Percentiles rank a stretch among this genome's conserved stretches.
phyloP scores from a whole-genome alignment of 2,329 filamentous ascomycete genomes.

The Fusarium transvaalense region DNA sequence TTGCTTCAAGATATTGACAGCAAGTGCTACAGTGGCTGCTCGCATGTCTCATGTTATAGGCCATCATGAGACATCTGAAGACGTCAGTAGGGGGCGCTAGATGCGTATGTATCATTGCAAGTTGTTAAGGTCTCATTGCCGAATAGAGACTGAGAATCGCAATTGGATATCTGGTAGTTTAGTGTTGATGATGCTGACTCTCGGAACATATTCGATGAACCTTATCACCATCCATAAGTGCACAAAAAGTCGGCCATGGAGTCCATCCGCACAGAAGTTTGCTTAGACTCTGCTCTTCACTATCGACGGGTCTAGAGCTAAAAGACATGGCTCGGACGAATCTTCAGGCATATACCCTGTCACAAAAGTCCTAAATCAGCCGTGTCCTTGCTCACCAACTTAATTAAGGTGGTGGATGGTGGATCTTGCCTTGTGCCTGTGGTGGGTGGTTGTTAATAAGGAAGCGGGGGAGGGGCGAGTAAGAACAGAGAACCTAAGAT shows the following conservation, averaged over 20 bases:
- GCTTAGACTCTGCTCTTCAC: background rate
- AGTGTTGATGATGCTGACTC: background rate
- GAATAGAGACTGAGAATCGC: background rate
- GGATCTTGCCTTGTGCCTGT: conserved; percentile 32
- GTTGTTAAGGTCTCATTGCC: background rate
- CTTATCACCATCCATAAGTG: background rate
- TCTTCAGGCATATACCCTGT: conserved; percentile 26
- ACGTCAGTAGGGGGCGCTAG: conserved; percentile 1
- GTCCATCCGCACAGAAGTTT: background rate
- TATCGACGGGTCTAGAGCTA: conserved; percentile 9
- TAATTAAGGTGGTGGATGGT: conserved; percentile 35
- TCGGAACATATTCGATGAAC: background rate
- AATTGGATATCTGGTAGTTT: background rate
- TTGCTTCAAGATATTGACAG: background rate
- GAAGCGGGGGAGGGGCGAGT: conserved; percentile 42
- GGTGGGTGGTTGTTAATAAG: conserved; percentile 32
- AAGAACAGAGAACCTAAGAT: conserved; percentile 28
- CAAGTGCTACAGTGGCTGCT: conserved; percentile 13
- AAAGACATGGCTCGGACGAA: conserved; percentile 1
- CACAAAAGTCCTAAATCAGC: conserved; percentile 28
- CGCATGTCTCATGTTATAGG: conserved; percentile 12
- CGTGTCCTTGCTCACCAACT: conserved; percentile 18
- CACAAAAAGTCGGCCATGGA: background rate
- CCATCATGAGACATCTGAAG: conserved; percentile 25
- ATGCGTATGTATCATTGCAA: background rate